These are phyloP conservation scores for Ustilago shanxiensis DNA, from an alignment of 1,284 basidiomycete genomes.

Conservation along the genomic window DNA sequence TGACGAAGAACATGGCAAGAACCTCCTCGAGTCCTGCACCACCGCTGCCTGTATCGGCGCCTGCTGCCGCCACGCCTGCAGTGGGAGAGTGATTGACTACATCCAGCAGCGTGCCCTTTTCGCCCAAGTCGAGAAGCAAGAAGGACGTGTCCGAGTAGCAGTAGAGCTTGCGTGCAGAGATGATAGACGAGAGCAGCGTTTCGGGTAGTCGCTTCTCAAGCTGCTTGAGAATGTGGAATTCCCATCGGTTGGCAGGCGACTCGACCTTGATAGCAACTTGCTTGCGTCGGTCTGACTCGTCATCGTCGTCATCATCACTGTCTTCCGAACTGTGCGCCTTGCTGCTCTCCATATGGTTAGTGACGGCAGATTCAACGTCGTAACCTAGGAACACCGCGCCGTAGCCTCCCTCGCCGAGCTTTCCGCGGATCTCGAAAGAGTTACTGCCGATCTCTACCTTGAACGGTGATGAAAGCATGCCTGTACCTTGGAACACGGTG, in stretches of 20 bases:
- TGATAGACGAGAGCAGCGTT: slow-evolving; percentile 47
- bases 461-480: slow-evolving; percentile 28
- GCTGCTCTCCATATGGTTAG: slow-evolving; percentile 16
- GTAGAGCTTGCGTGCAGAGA: slow-evolving; percentile 60
- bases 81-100: slow-evolving; percentile 80
- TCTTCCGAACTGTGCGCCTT: slow-evolving; percentile 3
- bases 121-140: slow-evolving; percentile 87
- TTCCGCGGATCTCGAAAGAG: slow-evolving; percentile 75
- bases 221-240: slow-evolving; percentile 86
- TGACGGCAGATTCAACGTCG: slow-evolving; percentile 69
- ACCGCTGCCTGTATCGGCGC: slow-evolving; percentile 70
- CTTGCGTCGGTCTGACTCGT: slow-evolving; percentile 74
- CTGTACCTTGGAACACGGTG: slow-evolving; percentile 43
- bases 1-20: slow-evolving; percentile 92
- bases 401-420: slow-evolving; percentile 96
- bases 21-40: slow-evolving; percentile 83
- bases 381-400: slow-evolving; percentile 88
- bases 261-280: slow-evolving; percentile 92
- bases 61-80: slow-evolving; percentile 74
- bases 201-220: slow-evolving; percentile 73
- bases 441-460: slow-evolving; percentile 28
- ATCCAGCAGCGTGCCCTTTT: slow-evolving; percentile 92
- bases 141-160: slow-evolving; percentile 82
- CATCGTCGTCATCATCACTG: slow-evolving; percentile 71
- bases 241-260: slow-evolving; percentile 89